Percentiles rank a stretch among this genome's conserved stretches.
Evolutionary conservation across 1,139 yeast genomes (phyloP).

Genomic region (Hansenula sp.): DNA sequence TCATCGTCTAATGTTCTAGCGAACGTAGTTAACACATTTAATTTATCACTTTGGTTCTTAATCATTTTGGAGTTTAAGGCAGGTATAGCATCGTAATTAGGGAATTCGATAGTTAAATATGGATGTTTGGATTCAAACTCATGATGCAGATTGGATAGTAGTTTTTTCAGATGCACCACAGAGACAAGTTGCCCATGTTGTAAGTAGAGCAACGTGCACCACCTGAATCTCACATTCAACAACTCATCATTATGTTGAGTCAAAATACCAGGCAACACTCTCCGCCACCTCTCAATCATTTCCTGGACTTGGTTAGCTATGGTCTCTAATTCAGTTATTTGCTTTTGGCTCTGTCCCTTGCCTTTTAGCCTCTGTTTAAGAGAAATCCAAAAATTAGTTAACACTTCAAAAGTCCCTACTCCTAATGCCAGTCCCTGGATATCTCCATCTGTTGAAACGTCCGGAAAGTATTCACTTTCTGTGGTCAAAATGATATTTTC

Average conservation of each 20-base stretch:
- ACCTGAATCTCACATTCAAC: slow-evolving; percentile 26
- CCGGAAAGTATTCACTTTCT: slow-evolving; percentile 6
- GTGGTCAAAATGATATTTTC: slow-evolving; percentile 14
- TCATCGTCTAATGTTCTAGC: slow-evolving; percentile 46
- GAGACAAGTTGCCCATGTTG: slow-evolving; percentile 28
- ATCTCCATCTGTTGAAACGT: background rate
- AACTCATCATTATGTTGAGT: background rate
- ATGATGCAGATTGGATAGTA: slow-evolving; percentile 24
- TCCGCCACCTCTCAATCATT: slow-evolving; percentile 29
- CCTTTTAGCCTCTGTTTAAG: slow-evolving; percentile 7
- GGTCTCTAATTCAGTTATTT: slow-evolving; percentile 30
- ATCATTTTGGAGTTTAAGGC: slow-evolving; percentile 48
- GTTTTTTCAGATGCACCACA: slow-evolving; percentile 13
- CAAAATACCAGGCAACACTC: background rate
- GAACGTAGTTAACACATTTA: slow-evolving; percentile 65
- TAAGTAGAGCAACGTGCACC: slow-evolving; percentile 36
- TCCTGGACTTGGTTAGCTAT: slow-evolving; percentile 21
- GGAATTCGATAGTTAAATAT: slow-evolving; percentile 19
- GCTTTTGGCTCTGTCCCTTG: slow-evolving; percentile 25
- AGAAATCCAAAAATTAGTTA: slow-evolving; percentile 41
- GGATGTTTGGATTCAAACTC: slow-evolving; percentile 18
- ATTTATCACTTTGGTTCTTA: slow-evolving; percentile 59
- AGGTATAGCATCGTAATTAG: slow-evolving; percentile 61
- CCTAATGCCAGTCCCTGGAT: slow-evolving; percentile 20
- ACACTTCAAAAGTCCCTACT: slow-evolving; percentile 48